Evolutionary conservation across 257 asterid species (phyloP).

Genomic region (Avicennia marina): DNA sequence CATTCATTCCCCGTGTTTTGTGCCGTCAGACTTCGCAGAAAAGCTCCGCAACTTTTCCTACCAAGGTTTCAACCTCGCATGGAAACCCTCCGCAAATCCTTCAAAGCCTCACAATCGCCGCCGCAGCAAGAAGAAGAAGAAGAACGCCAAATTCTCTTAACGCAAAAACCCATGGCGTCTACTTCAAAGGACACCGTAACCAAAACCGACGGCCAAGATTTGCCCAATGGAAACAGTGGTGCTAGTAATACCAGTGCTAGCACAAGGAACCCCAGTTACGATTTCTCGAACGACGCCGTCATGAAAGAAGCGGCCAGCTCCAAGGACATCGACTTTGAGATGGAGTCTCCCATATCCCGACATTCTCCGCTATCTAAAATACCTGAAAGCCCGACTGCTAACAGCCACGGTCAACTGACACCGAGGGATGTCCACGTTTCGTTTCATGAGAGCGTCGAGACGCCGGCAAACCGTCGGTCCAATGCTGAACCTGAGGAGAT

Average conservation of each 20-base stretch:
- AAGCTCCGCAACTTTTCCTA: no score
- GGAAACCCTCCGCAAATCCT: slow-evolving; percentile 14
- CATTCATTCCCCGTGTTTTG: no score
- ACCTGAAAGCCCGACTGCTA: slow-evolving; percentile 44
- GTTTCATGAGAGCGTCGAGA: slow-evolving; percentile 32
- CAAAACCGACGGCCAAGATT: slow-evolving; percentile 15
- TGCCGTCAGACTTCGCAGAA: no score
- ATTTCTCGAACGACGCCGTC: slow-evolving; percentile 38
- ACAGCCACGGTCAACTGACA: slow-evolving; percentile 21
- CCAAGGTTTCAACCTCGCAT: no score
- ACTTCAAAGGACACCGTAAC: slow-evolving; percentile 14
- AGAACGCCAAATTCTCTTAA: slow-evolving; percentile 27
- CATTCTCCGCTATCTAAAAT: slow-evolving; percentile 43
- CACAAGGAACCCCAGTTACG: slow-evolving; percentile 38
- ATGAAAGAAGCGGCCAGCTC: slow-evolving; percentile 19
- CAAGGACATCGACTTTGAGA: slow-evolving; percentile 37
- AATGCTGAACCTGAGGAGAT: slow-evolving; percentile 52
- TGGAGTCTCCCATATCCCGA: slow-evolving; percentile 40
- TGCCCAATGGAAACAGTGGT: not conserved
- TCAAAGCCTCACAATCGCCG: slow-evolving; percentile 14
- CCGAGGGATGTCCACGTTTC: slow-evolving; percentile 55
- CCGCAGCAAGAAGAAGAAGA: slow-evolving; percentile 13
- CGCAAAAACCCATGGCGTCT: not conserved
- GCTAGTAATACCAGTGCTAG: no score
- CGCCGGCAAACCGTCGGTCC: slow-evolving; percentile 43